phyloP scores from a whole-genome alignment of 2,329 filamentous ascomycete genomes.

The Epichloe sylvatica region DNA sequence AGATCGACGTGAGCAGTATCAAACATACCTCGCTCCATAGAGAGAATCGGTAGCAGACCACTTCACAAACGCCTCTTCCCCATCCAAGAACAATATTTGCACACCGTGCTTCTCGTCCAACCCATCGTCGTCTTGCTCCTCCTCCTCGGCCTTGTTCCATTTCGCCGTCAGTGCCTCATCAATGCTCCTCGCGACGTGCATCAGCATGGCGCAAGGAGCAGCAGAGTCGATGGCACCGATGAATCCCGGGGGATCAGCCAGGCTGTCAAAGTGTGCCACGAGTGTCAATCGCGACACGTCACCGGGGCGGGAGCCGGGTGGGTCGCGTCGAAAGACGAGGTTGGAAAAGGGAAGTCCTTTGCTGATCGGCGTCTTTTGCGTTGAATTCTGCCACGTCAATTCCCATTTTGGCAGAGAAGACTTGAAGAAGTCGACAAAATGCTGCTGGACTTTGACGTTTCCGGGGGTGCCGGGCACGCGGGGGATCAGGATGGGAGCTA shows the following conservation, averaged over 20 bases:
- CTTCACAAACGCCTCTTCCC: slow-evolving; percentile 75
- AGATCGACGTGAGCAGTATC: not conserved
- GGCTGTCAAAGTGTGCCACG: slow-evolving; percentile 88
- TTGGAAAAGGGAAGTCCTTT: slow-evolving; percentile 71
- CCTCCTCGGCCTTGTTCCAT: slow-evolving; percentile 56
- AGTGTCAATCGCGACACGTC: slow-evolving; percentile 72
- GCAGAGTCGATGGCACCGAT: slow-evolving; percentile 90
- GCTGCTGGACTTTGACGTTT: slow-evolving; percentile 55
- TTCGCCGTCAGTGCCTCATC: slow-evolving; percentile 68
- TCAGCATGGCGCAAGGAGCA: slow-evolving; percentile 82
- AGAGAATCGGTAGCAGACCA: slow-evolving; percentile 77
- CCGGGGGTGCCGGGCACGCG: slow-evolving; percentile 78
- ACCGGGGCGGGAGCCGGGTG: slow-evolving; percentile 62
- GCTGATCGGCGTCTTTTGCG: slow-evolving; percentile 63
- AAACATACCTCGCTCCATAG: slow-evolving; percentile 64
- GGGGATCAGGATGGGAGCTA: slow-evolving; percentile 73
- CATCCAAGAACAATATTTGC: slow-evolving; percentile 81
- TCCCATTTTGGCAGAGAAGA: slow-evolving; percentile 64
- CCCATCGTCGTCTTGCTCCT: slow-evolving; percentile 41
- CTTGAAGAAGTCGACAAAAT: slow-evolving; percentile 74
- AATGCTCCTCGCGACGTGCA: slow-evolving; percentile 71
- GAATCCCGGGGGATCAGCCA: slow-evolving; percentile 73
- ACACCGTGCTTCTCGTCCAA: slow-evolving; percentile 69
- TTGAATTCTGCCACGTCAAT: slow-evolving; percentile 80
- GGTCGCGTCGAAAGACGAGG: slow-evolving; percentile 74